phyloP scores from a whole-genome alignment of 2,329 filamentous ascomycete genomes.

The Fusarium aywerte region DNA sequence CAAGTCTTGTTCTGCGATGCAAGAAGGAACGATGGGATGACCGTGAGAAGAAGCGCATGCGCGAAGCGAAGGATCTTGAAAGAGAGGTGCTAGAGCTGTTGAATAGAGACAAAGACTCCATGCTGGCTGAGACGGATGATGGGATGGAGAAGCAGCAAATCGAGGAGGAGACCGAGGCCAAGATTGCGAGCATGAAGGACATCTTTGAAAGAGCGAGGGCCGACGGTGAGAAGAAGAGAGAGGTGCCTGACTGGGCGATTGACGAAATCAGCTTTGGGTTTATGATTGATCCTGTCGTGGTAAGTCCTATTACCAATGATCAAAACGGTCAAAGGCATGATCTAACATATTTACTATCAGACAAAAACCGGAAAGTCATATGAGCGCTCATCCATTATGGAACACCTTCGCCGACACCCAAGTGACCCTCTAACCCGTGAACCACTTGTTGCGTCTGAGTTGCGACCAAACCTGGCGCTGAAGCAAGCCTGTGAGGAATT shows the following conservation, averaged over 20 bases:
- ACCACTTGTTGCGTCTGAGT: slow-evolving; percentile 72
- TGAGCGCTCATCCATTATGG: slow-evolving; percentile 84
- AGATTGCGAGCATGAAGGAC: slow-evolving; percentile 56
- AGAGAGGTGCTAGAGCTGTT: slow-evolving; percentile 67
- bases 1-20: slow-evolving; percentile 77
- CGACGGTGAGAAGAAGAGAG: slow-evolving; percentile 59
- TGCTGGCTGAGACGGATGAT: slow-evolving; percentile 54
- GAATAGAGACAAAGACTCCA: slow-evolving; percentile 57
- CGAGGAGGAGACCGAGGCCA: slow-evolving; percentile 58
- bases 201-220: slow-evolving; percentile 65
- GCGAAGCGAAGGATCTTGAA: slow-evolving; percentile 68
- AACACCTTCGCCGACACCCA: slow-evolving; percentile 79
- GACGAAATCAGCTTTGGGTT: slow-evolving; percentile 81
- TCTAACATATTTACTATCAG: slow-evolving; percentile 50
- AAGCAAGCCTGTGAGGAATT: slow-evolving; percentile 88
- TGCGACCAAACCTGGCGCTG: slow-evolving; percentile 84
- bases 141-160: slow-evolving; percentile 63
- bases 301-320: slow-evolving; percentile 48
- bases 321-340: too few relatives aligned
- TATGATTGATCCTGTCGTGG: slow-evolving; percentile 76
- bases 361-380: slow-evolving; percentile 91
- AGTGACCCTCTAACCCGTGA: slow-evolving; percentile 88
- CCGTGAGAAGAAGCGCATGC: slow-evolving; percentile 69
- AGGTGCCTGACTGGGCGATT: slow-evolving; percentile 79
- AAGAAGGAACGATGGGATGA: slow-evolving; percentile 90